Evolutionary conservation across 345 rosid species (phyloP), one percentile per base, ranked within the genome.

Genomic region (Noccaea caerulescens): DNA sequence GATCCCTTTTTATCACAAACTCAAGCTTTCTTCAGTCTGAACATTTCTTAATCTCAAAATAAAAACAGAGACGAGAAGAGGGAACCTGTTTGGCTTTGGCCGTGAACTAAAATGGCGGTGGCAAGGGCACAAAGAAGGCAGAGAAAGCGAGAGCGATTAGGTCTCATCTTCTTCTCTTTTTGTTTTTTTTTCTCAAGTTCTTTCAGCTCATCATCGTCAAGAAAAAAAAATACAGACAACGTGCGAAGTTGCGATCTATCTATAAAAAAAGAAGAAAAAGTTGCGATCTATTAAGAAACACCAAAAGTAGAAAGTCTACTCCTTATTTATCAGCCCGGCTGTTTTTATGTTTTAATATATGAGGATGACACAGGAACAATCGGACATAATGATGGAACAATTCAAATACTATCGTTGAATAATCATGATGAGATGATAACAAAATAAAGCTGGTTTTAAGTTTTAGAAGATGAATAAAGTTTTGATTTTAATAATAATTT

Each of bases 1-100:
- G 18, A 16, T 16, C 18, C 18, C 18, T 16, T 16, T 16, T 16
- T 16, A 16, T 16, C 4, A 9, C 5, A 59, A 47, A 70, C 43
- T 50, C 63, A 54, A 44, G 25, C 2, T 42, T 56, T 16, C 23
- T 18, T 42, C 6, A 18, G 36, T 56, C 8, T 58, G 27, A 41
- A 42, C 10, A 45, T 58, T 3, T 43, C 18, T 56, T 37, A 37
- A 3, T 49, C 59, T 14, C 52, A 68, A 12, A 23, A 9, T 25
- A 1, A 1, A 18, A 7, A 49, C 25, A 57, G 61, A 41, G 61
- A 49, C 45, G 39, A 39, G 52, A 49, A 66, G n/a, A 41, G 5
- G 5, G 41, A 69, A 83, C 86, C 86, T 80, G 84, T 34, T 54
- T 80, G 82, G 60, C 42, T 77, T 56, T 83, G 86, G 50, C 82